Percentiles rank a stretch among this genome's conserved stretches.
Conservation (phyloP, 2,329 filamentous ascomycete species). For the Sporothrix protearum region DNA sequence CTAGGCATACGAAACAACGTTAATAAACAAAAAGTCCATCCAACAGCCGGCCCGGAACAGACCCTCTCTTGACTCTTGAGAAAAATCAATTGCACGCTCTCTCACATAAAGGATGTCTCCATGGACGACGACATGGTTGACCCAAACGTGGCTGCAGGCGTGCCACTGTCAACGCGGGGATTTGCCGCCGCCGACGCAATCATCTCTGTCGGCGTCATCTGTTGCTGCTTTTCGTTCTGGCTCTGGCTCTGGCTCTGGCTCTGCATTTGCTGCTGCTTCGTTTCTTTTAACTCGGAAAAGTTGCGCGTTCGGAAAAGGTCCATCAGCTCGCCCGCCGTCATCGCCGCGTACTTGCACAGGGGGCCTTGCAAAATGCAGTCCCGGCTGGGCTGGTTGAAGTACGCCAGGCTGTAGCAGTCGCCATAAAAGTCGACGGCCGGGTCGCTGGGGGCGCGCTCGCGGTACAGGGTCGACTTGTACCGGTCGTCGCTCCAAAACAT, state of each 20-base stretch:
- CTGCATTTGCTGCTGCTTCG: not conserved
- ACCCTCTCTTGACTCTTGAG: not conserved
- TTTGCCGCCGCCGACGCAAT: slow-evolving; percentile 3
- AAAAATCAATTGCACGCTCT: not conserved
- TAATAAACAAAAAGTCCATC: not conserved
- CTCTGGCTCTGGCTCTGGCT: not conserved
- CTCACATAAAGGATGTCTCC: slow-evolving; percentile 2
- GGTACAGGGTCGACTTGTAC: slow-evolving; percentile 64
- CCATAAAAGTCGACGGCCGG: slow-evolving; percentile 49
- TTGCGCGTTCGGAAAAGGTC: slow-evolving; percentile 53
- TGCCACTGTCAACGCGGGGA: not conserved
- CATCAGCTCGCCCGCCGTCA: not conserved
- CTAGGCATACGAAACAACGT: not conserved
- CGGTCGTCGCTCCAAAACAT: slow-evolving; percentile 65
- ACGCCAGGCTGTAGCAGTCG: slow-evolving; percentile 60
- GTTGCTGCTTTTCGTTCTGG: slow-evolving; percentile 4
- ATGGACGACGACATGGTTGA: not conserved
- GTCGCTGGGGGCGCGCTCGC: slow-evolving; percentile 51
- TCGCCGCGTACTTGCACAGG: slow-evolving; percentile 53
- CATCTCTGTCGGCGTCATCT: not conserved
- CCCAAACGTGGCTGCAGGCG: not conserved
- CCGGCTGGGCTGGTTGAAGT: slow-evolving; percentile 52
- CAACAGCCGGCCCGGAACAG: not conserved
- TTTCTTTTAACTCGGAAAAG: slow-evolving; percentile 44
- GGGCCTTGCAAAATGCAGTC: slow-evolving; percentile 58